Conservation (phyloP, 306 rosid species). For the Cyclanthera cordifolia region DNA sequence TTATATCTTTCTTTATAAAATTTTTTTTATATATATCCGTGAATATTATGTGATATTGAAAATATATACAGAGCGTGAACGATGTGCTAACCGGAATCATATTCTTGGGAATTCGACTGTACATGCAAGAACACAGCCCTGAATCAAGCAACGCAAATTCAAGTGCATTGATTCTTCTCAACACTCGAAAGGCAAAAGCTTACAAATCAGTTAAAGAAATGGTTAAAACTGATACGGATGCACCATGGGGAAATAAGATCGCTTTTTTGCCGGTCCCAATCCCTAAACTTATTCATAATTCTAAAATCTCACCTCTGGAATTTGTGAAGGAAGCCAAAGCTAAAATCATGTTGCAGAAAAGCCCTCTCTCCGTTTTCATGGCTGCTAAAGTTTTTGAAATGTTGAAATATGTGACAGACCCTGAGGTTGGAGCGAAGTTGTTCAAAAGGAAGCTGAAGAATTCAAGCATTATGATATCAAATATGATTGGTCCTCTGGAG, state of each 20-base stretch:
- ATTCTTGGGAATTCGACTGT: constrained; percentile 35
- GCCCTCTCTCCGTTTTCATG: constrained; percentile 28
- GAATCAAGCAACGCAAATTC: constrained; percentile 32
- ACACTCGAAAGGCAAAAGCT: constrained; percentile 36
- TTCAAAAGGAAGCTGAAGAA: constrained; percentile 29
- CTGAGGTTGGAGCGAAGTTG: constrained; percentile 40
- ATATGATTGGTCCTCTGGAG: constrained; percentile 47
- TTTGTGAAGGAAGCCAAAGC: constrained; percentile 34
- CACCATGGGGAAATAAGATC: constrained; percentile 49
- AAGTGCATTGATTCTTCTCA: constrained; percentile 41
- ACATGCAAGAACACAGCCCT: constrained; percentile 32
- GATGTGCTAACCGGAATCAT: constrained; percentile 46
- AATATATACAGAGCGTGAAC: constrained; percentile 27
- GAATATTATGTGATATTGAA: not conserved
- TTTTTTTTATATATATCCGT: no score
- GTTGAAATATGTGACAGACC: constrained; percentile 31
- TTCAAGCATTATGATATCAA: constrained; percentile 41
- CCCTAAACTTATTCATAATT: constrained; percentile 27
- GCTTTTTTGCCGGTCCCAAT: constrained; percentile 41
- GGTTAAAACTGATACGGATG: constrained; percentile 25
- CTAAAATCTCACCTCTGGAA: constrained; percentile 21
- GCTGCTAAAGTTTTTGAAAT: constrained; percentile 25
- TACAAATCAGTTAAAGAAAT: constrained; percentile 42
- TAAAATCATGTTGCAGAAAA: constrained; percentile 36
- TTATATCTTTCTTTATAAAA: no score